These are phyloP conservation scores for Podospora bellae-mahoneyi DNA, from an alignment of 495 filamentous ascomycete species.

Conservation along the genomic window DNA sequence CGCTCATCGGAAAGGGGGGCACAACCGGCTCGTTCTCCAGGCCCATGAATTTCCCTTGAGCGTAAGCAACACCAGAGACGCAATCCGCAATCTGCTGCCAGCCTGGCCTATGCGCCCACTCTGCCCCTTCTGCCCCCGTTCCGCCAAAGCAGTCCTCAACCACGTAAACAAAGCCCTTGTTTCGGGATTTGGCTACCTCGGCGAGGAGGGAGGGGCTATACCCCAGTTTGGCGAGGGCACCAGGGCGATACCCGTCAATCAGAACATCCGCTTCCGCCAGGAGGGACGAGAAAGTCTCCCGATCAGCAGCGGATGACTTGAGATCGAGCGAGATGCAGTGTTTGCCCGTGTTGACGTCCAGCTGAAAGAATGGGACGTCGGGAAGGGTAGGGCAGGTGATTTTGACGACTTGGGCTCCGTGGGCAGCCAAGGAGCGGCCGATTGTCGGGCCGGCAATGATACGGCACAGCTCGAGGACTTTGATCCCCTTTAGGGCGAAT, in stretches of 20 bases:
- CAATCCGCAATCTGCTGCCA: slow-evolving; percentile 62
- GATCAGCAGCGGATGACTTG: slow-evolving; percentile 47
- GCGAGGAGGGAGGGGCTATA: slow-evolving; percentile 55
- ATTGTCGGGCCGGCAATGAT: slow-evolving; percentile 62
- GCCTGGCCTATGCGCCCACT: slow-evolving; percentile 49
- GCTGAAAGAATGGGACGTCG: slow-evolving; percentile 77
- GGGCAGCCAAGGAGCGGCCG: slow-evolving; percentile 61
- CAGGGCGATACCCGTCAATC: slow-evolving; percentile 67
- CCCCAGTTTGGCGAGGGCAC: slow-evolving; percentile 61
- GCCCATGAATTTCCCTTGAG: slow-evolving; percentile 71
- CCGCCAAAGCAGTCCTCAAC: slow-evolving; percentile 71
- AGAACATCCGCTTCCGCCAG: slow-evolving; percentile 57
- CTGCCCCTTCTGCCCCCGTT: slow-evolving; percentile 25
- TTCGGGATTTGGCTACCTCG: slow-evolving; percentile 47
- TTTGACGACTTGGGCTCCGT: slow-evolving; percentile 68
- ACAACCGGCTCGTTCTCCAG: slow-evolving; percentile 61
- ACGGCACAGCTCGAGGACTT: slow-evolving; percentile 67
- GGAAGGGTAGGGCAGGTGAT: slow-evolving; percentile 64
- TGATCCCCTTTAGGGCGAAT: slow-evolving; percentile 51
- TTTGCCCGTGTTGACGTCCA: slow-evolving; percentile 75
- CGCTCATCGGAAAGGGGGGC: slow-evolving; percentile 76
- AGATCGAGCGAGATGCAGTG: slow-evolving; percentile 53
- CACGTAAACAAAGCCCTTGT: slow-evolving; percentile 65
- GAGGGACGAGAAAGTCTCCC: slow-evolving; percentile 55
- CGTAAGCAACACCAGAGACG: slow-evolving; percentile 63